Percentiles rank a stretch among this genome's conserved stretches.
phyloP scores from a whole-genome alignment of 371 early-diverging fungal genomes.

The Rhizopus sp. region DNA sequence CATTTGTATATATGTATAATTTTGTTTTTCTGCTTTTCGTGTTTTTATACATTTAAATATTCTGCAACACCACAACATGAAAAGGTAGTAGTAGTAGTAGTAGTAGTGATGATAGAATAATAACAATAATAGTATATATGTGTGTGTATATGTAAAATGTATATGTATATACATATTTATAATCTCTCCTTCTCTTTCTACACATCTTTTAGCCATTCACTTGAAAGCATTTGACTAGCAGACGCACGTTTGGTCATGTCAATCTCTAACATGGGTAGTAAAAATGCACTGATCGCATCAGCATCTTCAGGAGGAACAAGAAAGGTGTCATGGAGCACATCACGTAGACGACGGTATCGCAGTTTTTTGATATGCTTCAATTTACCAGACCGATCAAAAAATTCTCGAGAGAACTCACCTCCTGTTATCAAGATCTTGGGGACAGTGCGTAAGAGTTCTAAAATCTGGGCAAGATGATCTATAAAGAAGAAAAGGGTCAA shows the following conservation, averaged over 20 bases:
- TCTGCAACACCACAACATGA: not conserved
- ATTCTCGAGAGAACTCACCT: slow-evolving; percentile 78
- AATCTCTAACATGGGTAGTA: slow-evolving; percentile 79
- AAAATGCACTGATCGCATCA: slow-evolving; percentile 56
- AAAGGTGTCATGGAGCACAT: slow-evolving; percentile 87
- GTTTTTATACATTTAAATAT: not conserved
- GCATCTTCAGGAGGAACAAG: slow-evolving; percentile 59
- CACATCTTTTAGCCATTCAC: slow-evolving; percentile 56
- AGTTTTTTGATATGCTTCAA: slow-evolving; percentile 86
- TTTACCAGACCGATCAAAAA: slow-evolving; percentile 82
- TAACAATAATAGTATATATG: not conserved
- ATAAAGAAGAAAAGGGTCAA: not conserved
- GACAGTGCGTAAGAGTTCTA: slow-evolving; percentile 85
- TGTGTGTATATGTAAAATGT: not conserved
- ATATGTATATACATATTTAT: not conserved
- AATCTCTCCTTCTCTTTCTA: not conserved
- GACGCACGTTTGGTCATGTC: slow-evolving; percentile 59
- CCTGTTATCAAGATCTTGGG: slow-evolving; percentile 74
- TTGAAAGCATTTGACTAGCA: slow-evolving; percentile 58
- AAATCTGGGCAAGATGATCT: slow-evolving; percentile 96
- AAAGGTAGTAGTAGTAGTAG: not conserved
- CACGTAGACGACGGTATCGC: slow-evolving; percentile 76
- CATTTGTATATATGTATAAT: too few species aligned
- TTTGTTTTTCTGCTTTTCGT: too few species aligned
- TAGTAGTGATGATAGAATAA: not conserved